Evolutionary conservation across 2,329 filamentous ascomycete genomes (phyloP), one percentile per base, ranked within the genome.

Genomic region (Tolypocladium cylindrosporum): DNA sequence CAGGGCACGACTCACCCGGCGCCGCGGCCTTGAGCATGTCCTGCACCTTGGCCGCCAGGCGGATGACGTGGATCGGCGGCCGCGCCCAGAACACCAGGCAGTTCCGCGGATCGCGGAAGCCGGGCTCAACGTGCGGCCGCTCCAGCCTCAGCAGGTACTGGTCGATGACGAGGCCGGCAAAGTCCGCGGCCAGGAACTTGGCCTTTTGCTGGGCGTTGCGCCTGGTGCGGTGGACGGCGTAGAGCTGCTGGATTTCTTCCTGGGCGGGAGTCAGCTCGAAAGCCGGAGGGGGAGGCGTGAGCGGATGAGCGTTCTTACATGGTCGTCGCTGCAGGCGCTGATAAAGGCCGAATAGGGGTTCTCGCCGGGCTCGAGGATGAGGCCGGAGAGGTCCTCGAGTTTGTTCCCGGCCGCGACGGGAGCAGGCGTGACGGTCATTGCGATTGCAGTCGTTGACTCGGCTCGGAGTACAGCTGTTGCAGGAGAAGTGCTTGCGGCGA

Each of bases 11-110:
- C 86, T 70, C 76, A 94, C 91, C 82, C 41, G 90, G 89, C 16
- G 87, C 86, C 24, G 83, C 79, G 24, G 78, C 73, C 58, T 78
- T 76, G 54, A 95, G 75, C 65, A 83, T 79, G 55, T 79, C 71
- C 71, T 97, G 93, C 37, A 97, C 74, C 58, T 81, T 79, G 2
- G 75, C 72, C 3, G 93, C 84, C 59, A 97, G 74, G 24, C 80
- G 74, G 52, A 87, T 78, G 21, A 97, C 78, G 63, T 87, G 84
- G 52, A 83, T 74, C 0, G 92, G 89, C 19, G 93, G 93, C 8
- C 92, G 80, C 4, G 89, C 90, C 91, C 91, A 97, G 68, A 97
- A 86, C 0, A 91, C 89, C 13, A 97, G 78, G 68, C 92, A 95
- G 67, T 96, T 81, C 45, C 93, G 79, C 48, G 84, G 82, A 69